A percentile compares a stretch with the other conserved stretches of the same genome.
These are phyloP conservation scores for Geosmithia putterillii DNA, from an alignment of 2,329 filamentous ascomycete genomes.

Conservation along the genomic window DNA sequence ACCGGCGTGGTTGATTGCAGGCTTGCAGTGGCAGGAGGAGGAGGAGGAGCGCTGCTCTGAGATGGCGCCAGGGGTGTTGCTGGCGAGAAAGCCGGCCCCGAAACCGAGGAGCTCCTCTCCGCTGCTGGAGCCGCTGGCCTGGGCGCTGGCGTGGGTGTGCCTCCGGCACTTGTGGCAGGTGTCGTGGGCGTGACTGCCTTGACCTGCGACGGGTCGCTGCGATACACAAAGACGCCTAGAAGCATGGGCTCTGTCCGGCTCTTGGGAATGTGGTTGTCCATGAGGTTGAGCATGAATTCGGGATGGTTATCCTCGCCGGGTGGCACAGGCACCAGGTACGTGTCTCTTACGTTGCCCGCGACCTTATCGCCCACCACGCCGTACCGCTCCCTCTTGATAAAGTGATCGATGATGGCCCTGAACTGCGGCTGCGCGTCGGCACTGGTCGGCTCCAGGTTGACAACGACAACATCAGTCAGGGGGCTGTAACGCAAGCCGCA, in stretches of 20 bases:
- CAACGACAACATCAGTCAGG: constrained; percentile 73
- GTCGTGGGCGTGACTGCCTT: neutral
- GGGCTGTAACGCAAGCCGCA: constrained; percentile 74
- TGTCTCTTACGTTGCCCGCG: constrained; percentile 68
- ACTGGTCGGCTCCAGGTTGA: constrained; percentile 55
- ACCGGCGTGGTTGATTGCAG: constrained; percentile 20
- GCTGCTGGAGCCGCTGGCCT: constrained; percentile 8
- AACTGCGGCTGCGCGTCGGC: constrained; percentile 47
- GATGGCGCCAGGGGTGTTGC: constrained; percentile 28
- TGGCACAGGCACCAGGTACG: constrained; percentile 80
- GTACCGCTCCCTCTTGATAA: constrained; percentile 68
- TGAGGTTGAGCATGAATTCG: constrained; percentile 80
- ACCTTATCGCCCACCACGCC: constrained; percentile 75
- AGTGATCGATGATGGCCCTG: constrained; percentile 75
- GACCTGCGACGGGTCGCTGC: constrained; percentile 32
- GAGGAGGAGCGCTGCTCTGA: constrained; percentile 14
- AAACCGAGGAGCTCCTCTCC: constrained; percentile 32
- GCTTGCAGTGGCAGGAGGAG: constrained; percentile 14
- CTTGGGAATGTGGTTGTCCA: constrained; percentile 67
- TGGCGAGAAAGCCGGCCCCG: constrained; percentile 42
- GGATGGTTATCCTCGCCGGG: constrained; percentile 60
- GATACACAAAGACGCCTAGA: constrained; percentile 74
- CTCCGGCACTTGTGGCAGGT: constrained; percentile 1
- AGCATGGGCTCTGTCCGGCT: constrained; percentile 64
- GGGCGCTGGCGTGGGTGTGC: constrained; percentile 20